Evolutionary conservation across 2,329 filamentous ascomycete genomes (phyloP), one percentile per base, ranked within the genome.

Genomic region (Seiridium unicorne): DNA sequence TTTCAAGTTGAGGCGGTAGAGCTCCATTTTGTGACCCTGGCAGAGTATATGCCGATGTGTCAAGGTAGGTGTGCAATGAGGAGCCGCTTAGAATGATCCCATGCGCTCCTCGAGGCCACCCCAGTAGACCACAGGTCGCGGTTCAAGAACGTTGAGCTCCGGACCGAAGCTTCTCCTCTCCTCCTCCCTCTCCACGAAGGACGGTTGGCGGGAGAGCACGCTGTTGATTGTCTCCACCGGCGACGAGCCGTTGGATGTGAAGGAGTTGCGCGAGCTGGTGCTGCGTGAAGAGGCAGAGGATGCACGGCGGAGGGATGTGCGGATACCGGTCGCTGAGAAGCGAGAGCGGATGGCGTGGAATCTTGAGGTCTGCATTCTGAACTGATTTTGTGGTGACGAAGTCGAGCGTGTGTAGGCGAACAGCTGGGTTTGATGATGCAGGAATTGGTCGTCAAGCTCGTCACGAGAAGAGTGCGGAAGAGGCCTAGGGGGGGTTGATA

Each of bases 71-170:
- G 18, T 26, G 49, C 49, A 11, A 18, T 32, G 54, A 57, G 13
- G 32, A 6, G 44, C 11, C 13, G 18, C 46, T 64, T 69, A 75
- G 42, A 79, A 71, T 35, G 73, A 75, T 48, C 76, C 75, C 70
- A 87, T 85, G 57, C 84, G 79, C 75, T 87, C 85, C 73, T 88
- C 85, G 53, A 88, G 72, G 44, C 86, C 84, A 64, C 82, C 84
- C 81, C 85, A 88, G 74, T 86, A 87, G 57, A 87, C 83, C 42
- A 87, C 78, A 9, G 86, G 86, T 48, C 86, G 75, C 2, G 86
- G 86, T 73, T 89, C 86, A 34, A 89, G 78, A 18, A 89, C 76
- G 65, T 76, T 78, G 7, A 88, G 76, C 66, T 84, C 84, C 56
- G 75, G 76, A 8, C 78, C 77, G 58, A 84, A 86, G 65, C 73